Evolutionary conservation across 2,329 filamentous ascomycete species (phyloP).

Genomic region (Incumbomyces delicatus): DNA sequence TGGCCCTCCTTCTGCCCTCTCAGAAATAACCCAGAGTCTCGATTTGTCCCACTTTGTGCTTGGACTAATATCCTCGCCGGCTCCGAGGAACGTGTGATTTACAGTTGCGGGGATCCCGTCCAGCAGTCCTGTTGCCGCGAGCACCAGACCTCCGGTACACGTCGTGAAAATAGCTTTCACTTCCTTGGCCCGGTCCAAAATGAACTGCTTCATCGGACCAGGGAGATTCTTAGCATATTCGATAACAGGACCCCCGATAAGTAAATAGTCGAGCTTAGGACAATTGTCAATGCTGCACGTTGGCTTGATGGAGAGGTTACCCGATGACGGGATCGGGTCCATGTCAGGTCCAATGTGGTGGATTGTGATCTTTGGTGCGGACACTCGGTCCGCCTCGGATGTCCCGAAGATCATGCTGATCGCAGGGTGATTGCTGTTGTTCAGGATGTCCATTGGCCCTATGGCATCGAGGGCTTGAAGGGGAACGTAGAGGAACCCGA

Average conservation of each 20-base stretch:
- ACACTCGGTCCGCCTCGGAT: not conserved
- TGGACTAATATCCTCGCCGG: constrained; percentile 25
- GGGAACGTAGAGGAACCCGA: constrained; percentile 8
- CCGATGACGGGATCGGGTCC: constrained; percentile 4
- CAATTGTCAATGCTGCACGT: constrained; percentile 9
- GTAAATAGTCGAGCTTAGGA: constrained; percentile 10
- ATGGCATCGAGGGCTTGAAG: constrained; percentile 9
- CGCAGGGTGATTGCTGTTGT: not conserved
- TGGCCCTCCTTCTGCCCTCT: constrained; percentile 22
- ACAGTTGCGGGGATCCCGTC: constrained; percentile 36
- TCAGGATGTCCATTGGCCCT: constrained; percentile 9
- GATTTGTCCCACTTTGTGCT: constrained; percentile 37
- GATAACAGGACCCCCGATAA: constrained; percentile 10
- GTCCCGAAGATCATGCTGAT: not conserved
- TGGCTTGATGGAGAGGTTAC: constrained; percentile 7
- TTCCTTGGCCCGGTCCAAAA: constrained; percentile 6
- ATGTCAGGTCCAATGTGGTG: constrained; percentile 10
- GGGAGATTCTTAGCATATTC: constrained; percentile 6
- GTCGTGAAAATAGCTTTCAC: constrained; percentile 10
- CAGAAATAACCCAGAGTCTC: constrained; percentile 33
- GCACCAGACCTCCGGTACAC: constrained; percentile 11
- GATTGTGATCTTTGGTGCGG: constrained; percentile 8
- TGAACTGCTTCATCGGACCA: constrained; percentile 6
- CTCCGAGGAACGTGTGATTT: constrained; percentile 29
- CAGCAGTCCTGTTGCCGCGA: constrained; percentile 29